Percentiles rank a stretch among this genome's conserved stretches.
Evolutionary conservation across 441 rosid species (phyloP).

Genomic region (Adansonia madagascariensis): DNA sequence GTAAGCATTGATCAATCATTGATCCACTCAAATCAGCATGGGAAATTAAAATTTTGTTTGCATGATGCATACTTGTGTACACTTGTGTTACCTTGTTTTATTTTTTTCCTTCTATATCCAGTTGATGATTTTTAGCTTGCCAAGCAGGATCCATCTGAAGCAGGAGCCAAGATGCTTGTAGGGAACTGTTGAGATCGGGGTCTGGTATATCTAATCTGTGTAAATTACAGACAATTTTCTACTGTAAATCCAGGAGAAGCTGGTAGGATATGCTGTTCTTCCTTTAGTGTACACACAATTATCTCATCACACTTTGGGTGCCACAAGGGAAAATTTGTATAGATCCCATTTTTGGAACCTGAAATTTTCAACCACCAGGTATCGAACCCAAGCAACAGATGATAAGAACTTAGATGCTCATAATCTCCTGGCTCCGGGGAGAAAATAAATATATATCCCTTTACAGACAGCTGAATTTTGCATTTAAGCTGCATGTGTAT

Average conservation of each 20-base stretch:
- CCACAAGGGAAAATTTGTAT: conserved; percentile 40
- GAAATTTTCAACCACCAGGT: conserved; percentile 35
- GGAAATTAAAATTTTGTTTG: not conserved
- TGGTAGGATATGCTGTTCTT: conserved; percentile 46
- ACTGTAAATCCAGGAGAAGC: conserved; percentile 53
- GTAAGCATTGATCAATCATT: not conserved
- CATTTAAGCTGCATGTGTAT: conserved; percentile 40
- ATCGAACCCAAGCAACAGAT: conserved; percentile 35
- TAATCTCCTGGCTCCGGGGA: not conserved
- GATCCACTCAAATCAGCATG: not conserved
- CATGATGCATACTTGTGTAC: not conserved
- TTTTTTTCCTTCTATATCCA: conserved; percentile 35
- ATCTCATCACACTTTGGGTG: conserved; percentile 35
- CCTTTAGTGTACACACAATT: conserved; percentile 34
- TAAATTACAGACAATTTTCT: conserved; percentile 40
- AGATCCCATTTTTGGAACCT: conserved; percentile 53
- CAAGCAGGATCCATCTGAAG: conserved; percentile 66
- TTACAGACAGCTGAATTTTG: conserved; percentile 41
- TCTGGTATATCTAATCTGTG: conserved; percentile 41
- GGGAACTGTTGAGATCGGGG: conserved; percentile 34
- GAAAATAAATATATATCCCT: too few relatives aligned
- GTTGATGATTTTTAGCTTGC: conserved; percentile 58
- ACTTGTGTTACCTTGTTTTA: conserved; percentile 9
- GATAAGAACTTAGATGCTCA: conserved; percentile 28
- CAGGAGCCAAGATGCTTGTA: conserved; percentile 82